These are phyloP conservation scores for Citrus hindsii DNA, from an alignment of 345 rosid genomes.

Conservation along the genomic window DNA sequence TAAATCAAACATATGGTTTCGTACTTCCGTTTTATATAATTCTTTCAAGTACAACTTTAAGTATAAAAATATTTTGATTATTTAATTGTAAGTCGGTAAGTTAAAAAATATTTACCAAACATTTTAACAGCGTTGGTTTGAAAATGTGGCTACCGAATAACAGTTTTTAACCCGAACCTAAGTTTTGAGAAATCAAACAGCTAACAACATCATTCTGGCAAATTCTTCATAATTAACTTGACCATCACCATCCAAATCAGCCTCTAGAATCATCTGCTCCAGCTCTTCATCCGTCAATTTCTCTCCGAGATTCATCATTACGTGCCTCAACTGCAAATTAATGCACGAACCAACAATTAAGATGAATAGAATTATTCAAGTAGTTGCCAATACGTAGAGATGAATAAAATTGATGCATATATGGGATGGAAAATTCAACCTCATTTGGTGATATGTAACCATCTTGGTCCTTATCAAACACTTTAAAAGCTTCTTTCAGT, in stretches of 20 bases:
- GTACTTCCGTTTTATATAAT: too few species aligned
- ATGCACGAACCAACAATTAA: background rate
- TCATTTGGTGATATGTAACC: slow-evolving; percentile 61
- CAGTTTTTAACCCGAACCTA: too few species aligned
- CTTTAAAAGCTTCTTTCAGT: slow-evolving; percentile 58
- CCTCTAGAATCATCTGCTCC: slow-evolving; percentile 48
- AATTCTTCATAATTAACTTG: slow-evolving; percentile 67
- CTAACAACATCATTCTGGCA: slow-evolving; percentile 62
- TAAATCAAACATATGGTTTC: too few species aligned
- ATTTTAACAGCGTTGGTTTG: too few species aligned
- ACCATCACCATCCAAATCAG: slow-evolving; percentile 67
- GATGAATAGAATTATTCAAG: background rate
- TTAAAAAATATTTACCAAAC: too few species aligned
- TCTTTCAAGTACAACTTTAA: too few species aligned
- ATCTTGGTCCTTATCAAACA: slow-evolving; percentile 69
- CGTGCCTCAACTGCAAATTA: slow-evolving; percentile 46
- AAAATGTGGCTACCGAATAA: too few species aligned
- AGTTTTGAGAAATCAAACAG: slow-evolving; percentile 11
- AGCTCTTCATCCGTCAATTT: slow-evolving; percentile 49
- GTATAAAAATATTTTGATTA: too few species aligned
- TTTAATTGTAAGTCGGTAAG: too few species aligned
- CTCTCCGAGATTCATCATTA: slow-evolving; percentile 54
- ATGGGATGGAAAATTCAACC: slow-evolving; percentile 24
- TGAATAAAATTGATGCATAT: background rate
- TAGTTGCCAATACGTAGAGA: background rate